A percentile compares a stretch with the other conserved stretches of the same genome.
Evolutionary conservation across 495 filamentous ascomycete species (phyloP).

Genomic region (Haplographium delicatum): DNA sequence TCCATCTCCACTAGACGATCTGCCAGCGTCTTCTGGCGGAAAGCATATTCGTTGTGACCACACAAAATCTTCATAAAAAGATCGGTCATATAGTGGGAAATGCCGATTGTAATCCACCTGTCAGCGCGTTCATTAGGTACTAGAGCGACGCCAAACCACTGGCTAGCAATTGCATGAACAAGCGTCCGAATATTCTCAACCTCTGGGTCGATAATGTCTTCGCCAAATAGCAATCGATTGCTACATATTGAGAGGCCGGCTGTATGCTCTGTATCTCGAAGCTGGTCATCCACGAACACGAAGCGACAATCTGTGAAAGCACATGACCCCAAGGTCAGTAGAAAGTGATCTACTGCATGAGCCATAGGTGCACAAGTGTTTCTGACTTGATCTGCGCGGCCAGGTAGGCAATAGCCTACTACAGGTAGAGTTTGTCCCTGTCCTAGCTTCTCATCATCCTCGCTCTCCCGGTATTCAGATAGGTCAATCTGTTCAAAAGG

Average conservation of each 20-base stretch:
- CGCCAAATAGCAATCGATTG: slow-evolving; percentile 75
- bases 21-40: slow-evolving; percentile 78
- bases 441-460: slow-evolving; percentile 85
- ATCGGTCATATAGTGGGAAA: slow-evolving; percentile 90
- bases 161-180: slow-evolving; percentile 79
- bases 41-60: slow-evolving; percentile 91
- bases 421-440: slow-evolving; percentile 70
- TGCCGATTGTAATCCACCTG: slow-evolving; percentile 85
- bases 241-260: slow-evolving; percentile 84
- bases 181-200: slow-evolving; percentile 70
- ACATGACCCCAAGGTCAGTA: slow-evolving; percentile 76
- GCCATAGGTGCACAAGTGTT: slow-evolving; percentile 63
- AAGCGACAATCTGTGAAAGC: slow-evolving; percentile 76
- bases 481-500: slow-evolving; percentile 93
- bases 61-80: slow-evolving; percentile 82
- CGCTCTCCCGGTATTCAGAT: slow-evolving; percentile 79
- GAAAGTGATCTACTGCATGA: slow-evolving; percentile 77
- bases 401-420: slow-evolving; percentile 85
- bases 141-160: slow-evolving; percentile 90
- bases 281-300: slow-evolving; percentile 87
- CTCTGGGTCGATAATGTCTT: slow-evolving; percentile 75
- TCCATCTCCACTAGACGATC: slow-evolving; percentile 81
- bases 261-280: slow-evolving; percentile 65
- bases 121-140: slow-evolving; percentile 75
- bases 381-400: slow-evolving; percentile 67